Evolutionary conservation across 2,329 filamentous ascomycete species (phyloP).

Genomic region (Aureobasidium sp.): DNA sequence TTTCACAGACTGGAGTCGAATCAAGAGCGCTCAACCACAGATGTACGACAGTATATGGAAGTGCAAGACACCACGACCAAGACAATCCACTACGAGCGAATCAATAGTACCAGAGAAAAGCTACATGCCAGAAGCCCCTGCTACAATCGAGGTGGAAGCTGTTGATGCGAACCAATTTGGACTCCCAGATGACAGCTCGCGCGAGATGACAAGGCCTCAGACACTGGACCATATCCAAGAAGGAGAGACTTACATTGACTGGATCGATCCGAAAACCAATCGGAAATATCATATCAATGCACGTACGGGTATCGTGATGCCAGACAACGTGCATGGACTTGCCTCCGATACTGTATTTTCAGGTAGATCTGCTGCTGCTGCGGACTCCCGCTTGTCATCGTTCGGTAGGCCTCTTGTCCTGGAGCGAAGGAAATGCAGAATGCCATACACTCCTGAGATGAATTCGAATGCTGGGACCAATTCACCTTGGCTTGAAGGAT

Average conservation of each 20-base stretch:
- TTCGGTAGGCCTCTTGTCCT: conserved; percentile 30
- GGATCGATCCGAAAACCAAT: conserved; percentile 57
- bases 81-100: background rate
- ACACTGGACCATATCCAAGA: background rate
- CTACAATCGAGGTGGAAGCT: background rate
- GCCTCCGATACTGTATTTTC: too few species aligned
- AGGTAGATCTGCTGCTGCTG: conserved; percentile 20
- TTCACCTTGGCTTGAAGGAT: conserved; percentile 49
- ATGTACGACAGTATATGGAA: conserved; percentile 28
- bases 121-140: background rate
- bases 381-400: conserved; percentile 22
- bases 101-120: background rate
- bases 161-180: background rate
- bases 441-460: background rate
- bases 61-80: conserved; percentile 1
- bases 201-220: background rate
- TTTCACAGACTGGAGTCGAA: conserved; percentile 37
- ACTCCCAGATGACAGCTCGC: background rate
- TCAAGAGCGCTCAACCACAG: conserved; percentile 35
- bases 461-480: background rate
- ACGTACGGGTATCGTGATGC: conserved; percentile 45
- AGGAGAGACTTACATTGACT: conserved; percentile 33
- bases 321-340: background rate
- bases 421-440: conserved; percentile 17
- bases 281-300: conserved; percentile 46